Conservation (phyloP, 2,329 filamentous ascomycete genomes). For the Aspergillus brunneoviolaceus region DNA sequence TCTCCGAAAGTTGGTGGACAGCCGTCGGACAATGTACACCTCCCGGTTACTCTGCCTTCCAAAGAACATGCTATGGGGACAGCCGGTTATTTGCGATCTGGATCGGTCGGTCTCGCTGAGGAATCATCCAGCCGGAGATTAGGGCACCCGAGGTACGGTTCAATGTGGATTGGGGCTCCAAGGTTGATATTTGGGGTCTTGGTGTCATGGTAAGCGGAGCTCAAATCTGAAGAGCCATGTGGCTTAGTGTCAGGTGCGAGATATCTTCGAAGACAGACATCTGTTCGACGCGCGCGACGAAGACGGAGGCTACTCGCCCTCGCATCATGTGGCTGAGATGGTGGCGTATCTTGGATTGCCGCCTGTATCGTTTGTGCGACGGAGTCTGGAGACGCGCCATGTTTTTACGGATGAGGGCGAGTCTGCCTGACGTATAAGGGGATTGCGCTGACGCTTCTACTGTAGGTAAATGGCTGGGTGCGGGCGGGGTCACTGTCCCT, state of each 20-base stretch:
- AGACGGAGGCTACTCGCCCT: not conserved
- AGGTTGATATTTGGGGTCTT: constrained; percentile 9
- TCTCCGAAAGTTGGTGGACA: not conserved
- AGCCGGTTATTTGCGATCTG: not conserved
- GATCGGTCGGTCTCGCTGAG: not conserved
- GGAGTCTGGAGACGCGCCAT: not conserved
- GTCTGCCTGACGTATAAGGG: not conserved
- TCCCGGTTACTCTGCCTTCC: not conserved
- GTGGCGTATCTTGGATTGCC: not conserved
- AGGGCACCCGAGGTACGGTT: constrained; percentile 7
- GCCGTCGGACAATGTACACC: not conserved
- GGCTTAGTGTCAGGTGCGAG: not conserved
- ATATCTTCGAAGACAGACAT: not conserved
- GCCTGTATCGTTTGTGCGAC: not conserved
- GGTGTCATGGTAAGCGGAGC: not conserved
- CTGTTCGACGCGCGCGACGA: not conserved
- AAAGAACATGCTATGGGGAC: not conserved
- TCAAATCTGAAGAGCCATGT: not conserved
- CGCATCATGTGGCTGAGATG: not conserved
- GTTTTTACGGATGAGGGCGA: not conserved
- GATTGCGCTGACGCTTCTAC: not conserved
- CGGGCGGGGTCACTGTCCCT: not conserved
- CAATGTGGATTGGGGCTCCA: not conserved
- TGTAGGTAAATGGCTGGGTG: constrained; percentile 3
- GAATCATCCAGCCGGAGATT: not conserved